Percentiles rank a stretch among this genome's conserved stretches.
Conservation (phyloP, 2,329 filamentous ascomycete genomes). For the Cladosporium sp. region DNA sequence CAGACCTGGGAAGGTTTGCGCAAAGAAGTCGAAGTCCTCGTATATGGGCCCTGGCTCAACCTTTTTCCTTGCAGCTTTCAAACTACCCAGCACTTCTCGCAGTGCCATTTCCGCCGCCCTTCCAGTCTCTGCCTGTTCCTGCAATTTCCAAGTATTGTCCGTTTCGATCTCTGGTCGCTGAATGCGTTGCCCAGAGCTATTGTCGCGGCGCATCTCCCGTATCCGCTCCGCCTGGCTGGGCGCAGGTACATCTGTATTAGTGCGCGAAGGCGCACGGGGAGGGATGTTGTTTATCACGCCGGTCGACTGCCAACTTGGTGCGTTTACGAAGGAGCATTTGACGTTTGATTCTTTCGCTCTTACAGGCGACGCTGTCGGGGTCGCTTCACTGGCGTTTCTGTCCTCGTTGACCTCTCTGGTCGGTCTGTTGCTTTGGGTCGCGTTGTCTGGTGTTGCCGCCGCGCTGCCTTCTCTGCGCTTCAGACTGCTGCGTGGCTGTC, state of each 20-base stretch:
- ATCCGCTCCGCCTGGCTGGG: slow-evolving; percentile 25
- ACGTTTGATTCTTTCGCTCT: slow-evolving; percentile 14
- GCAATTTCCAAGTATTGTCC: slow-evolving; percentile 23
- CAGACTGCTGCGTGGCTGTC: slow-evolving; percentile 61
- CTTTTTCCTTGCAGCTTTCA: slow-evolving; percentile 72
- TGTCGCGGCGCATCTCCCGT: slow-evolving; percentile 27
- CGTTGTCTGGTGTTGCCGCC: background rate
- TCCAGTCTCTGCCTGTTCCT: slow-evolving; percentile 71
- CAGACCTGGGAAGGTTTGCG: slow-evolving; percentile 79
- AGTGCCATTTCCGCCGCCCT: slow-evolving; percentile 80
- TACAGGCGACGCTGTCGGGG: slow-evolving; percentile 13
- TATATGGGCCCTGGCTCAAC: slow-evolving; percentile 42
- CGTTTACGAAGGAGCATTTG: slow-evolving; percentile 39
- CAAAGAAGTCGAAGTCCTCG: slow-evolving; percentile 73
- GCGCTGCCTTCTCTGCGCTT: slow-evolving; percentile 17
- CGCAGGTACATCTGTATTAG: slow-evolving; percentile 27
- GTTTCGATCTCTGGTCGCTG: slow-evolving; percentile 51
- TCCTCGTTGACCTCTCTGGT: slow-evolving; percentile 10
- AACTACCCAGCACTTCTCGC: slow-evolving; percentile 73
- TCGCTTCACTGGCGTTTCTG: slow-evolving; percentile 20
- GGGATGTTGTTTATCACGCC: slow-evolving; percentile 74
- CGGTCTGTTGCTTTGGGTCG: slow-evolving; percentile 2
- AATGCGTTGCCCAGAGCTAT: slow-evolving; percentile 18
- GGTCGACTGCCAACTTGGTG: slow-evolving; percentile 68
- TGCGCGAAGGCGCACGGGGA: slow-evolving; percentile 23